Conservation (phyloP, 2,329 filamentous ascomycete genomes). For the Ascocoryne sarcoides region DNA sequence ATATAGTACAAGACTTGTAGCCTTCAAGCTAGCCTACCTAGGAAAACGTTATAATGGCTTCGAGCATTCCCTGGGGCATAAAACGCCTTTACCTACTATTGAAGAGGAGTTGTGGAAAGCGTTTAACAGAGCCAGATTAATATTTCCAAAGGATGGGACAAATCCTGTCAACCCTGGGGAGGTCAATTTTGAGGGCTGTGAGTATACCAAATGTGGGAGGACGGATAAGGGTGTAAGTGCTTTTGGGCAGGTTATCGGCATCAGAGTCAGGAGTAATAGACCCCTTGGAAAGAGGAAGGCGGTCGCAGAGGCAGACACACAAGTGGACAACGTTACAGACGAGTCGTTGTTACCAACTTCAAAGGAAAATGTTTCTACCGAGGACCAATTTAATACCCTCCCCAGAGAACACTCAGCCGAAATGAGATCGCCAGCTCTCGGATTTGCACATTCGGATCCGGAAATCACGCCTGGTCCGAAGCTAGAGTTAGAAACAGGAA, state of each 20-base stretch:
- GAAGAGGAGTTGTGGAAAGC: slow-evolving; percentile 95
- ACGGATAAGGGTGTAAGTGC: slow-evolving; percentile 92
- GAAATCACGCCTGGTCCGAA: slow-evolving; percentile 11
- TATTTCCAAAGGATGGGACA: slow-evolving; percentile 50
- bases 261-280: slow-evolving; percentile 72
- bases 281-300: slow-evolving; percentile 40
- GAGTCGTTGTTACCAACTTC: neutral
- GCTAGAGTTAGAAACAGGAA: slow-evolving; percentile 10
- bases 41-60: slow-evolving; percentile 89
- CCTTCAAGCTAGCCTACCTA: slow-evolving; percentile 88
- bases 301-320: slow-evolving; percentile 6
- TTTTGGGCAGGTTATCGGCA: slow-evolving; percentile 87
- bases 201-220: slow-evolving; percentile 91
- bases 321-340: neutral
- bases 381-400: slow-evolving; percentile 18
- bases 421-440: slow-evolving; percentile 19
- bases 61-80: slow-evolving; percentile 70
- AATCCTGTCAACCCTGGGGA: slow-evolving; percentile 38
- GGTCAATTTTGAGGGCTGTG: slow-evolving; percentile 73
- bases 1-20: slow-evolving; percentile 77
- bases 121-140: slow-evolving; percentile 70
- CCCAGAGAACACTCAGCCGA: slow-evolving; percentile 21
- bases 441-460: slow-evolving; percentile 11
- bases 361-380: neutral
- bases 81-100: slow-evolving; percentile 65